Percentiles rank a stretch among this genome's conserved stretches.
Conservation (phyloP, 179 eudicot species). For the Camellia oleifera region DNA sequence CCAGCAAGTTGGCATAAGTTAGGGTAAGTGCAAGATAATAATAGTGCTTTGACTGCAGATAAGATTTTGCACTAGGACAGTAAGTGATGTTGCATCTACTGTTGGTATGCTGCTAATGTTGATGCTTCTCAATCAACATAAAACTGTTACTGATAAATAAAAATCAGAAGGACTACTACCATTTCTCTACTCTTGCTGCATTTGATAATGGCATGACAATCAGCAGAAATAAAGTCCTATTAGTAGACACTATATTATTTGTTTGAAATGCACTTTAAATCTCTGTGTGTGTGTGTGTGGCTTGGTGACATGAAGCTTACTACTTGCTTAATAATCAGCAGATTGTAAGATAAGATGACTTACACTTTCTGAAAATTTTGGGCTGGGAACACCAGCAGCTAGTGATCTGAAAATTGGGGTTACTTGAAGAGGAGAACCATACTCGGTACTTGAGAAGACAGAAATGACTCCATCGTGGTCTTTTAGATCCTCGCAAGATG, state of each 20-base stretch:
- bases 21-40: not conserved
- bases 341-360: constrained; percentile 24
- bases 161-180: not conserved
- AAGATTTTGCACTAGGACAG: not conserved
- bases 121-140: not conserved
- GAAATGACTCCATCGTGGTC: constrained; percentile 26
- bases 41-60: not conserved
- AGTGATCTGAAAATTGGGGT: constrained; percentile 77
- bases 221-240: not conserved
- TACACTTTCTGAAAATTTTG: constrained; percentile 97
- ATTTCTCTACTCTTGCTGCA: not conserved
- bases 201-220: not conserved
- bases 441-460: constrained; percentile 46
- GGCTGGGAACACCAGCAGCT: constrained; percentile 83
- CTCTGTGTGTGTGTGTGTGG: not conserved
- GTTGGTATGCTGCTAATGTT: not conserved
- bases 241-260: not conserved
- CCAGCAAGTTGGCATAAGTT: not conserved
- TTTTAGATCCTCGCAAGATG: constrained; percentile 24
- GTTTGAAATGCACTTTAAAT: not conserved
- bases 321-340: not conserved
- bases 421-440: constrained; percentile 69
- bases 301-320: not conserved
- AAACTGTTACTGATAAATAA: not conserved
- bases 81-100: constrained; percentile 2